Base-by-base conservation (phyloP, 305 asterid genomes). In the Euphrasia arctica region DNA sequence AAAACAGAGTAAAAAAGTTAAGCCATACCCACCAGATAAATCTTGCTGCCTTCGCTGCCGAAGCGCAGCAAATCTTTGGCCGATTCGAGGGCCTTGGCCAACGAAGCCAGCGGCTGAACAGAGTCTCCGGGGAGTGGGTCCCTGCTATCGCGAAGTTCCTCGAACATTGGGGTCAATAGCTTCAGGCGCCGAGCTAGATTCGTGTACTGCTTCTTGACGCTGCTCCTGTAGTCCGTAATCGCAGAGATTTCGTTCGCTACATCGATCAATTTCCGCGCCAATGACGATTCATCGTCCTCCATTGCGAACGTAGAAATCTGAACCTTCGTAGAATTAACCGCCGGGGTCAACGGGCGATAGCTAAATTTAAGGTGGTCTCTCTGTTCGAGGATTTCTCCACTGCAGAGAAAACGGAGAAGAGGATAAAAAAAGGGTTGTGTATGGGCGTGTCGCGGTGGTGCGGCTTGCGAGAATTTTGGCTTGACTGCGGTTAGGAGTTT, bases 161-260 rank as follows among this genome's bases (percentile, higher is more conserved):
- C 98, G 62, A 91, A 91, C 95, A 91, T 73, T 60, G 98, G 98
- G 66, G 85, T 82, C 82, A 91, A 77, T 27, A 91, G 84, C 88
- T 91, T 91, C 72, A 91, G 78, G 75, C 98, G 79, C 70, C 98
- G 83, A 42, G 88, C 91, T 63, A 91, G 77, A 80, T 86, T 91
- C 36, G 86, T 83, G 72, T 83, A 91, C 74, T 86, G 93, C 82
- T 77, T 91, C 87, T 88, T 91, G 67, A 91, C 96, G 41, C 77
- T 64, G 55, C 39, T 18, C 57, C 88, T 69, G 79, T 80, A 91
- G 51, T 86, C 95, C 3, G 88, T 67, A 60, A 86, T 80, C 47
- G 78, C 77, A 65, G 98, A 78, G 72, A 91, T 91, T 67, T 81
- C 90, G 11, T 76, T 76, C 55, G 86, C 85, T 41, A 74, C 9